Percentiles rank a stretch among this genome's conserved stretches.
Evolutionary conservation across 495 filamentous ascomycete species (phyloP).

Genomic region (Letharia lupina): DNA sequence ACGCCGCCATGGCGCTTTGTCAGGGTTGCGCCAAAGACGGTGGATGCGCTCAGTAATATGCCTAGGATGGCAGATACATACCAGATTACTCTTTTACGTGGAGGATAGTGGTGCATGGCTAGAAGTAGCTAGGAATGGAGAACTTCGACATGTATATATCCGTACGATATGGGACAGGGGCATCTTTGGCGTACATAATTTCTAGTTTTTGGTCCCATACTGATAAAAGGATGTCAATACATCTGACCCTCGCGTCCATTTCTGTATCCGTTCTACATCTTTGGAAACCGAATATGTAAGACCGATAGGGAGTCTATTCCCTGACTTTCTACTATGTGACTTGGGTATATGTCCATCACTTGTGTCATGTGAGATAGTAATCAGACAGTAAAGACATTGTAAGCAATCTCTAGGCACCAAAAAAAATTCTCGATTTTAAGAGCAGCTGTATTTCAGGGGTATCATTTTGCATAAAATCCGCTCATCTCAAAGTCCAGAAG

Average conservation of each 20-base stretch:
- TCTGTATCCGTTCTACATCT: no score
- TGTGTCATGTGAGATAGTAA: not conserved
- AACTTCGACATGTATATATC: not conserved
- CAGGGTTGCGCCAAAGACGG: constrained; percentile 40
- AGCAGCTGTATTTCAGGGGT: not conserved
- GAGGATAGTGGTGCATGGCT: not conserved
- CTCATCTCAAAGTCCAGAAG: constrained; percentile 24
- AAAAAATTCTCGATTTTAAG: not conserved
- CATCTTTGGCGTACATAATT: not conserved
- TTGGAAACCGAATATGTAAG: no score
- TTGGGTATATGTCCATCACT: not conserved
- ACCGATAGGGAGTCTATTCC: not conserved
- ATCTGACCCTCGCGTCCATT: not conserved
- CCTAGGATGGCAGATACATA: constrained; percentile 36
- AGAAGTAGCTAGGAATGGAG: not conserved
- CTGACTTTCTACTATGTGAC: not conserved
- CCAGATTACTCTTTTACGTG: constrained; percentile 25
- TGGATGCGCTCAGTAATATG: constrained; percentile 47
- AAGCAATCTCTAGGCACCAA: not conserved
- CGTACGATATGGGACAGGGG: not conserved
- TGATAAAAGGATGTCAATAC: not conserved
- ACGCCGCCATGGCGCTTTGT: constrained; percentile 28
- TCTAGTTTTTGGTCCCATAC: not conserved
- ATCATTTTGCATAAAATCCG: constrained; percentile 22
- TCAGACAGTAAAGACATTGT: not conserved